Evolutionary conservation across 2,329 filamentous ascomycete genomes (phyloP), one percentile per base, ranked within the genome.

Genomic region (Sclerotinia nivalis): DNA sequence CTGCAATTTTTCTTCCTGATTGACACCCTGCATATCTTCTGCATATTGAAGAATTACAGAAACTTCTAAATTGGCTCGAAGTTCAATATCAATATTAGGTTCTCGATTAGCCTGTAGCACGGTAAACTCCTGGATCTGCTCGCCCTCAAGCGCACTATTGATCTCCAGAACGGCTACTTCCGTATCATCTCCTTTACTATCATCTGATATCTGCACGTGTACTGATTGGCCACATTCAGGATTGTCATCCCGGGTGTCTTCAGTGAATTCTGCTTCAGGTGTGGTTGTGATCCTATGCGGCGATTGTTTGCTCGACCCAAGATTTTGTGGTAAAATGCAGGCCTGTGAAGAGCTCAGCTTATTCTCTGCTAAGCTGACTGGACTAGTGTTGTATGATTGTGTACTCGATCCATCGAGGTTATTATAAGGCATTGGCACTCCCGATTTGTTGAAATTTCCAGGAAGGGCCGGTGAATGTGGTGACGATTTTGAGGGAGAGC

Each of bases 391-490:
- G 28, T 59, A 60, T 6, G 61, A 70, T 50, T 62, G 64, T 54
- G 66, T 68, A 52, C 70, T 60, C 71, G 34, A 49, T 66, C 65
- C 54, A 49, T 60, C 54, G 13, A 60, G 54, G 20, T 55, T 25
- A 5, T 25, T 15, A 25, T 13, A 25, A 12, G 31, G 18, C 6
- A n/a, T 18, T 37, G 58, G 25, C 10, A 28, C 20, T 28, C 28
- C 20, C 12, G 22, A 2, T 18, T 64, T 34, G 12, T 45, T 69
- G 9, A 20, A 15, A 22, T 37, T 15, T 12, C 25, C 15, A 9
- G 20, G 22, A 20, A 43, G 28, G 13, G 8, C 31, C n/a, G 66
- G 25, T 55, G 55, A 37, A 22, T 47, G 47, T 15, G 56, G 37
- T 12, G 66, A 61, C 22, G 45, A 22, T 45, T 34, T 22, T 10